These are phyloP conservation scores for Cucurbita ficifolia DNA, from an alignment of 306 rosid genomes.

Conservation along the genomic window DNA sequence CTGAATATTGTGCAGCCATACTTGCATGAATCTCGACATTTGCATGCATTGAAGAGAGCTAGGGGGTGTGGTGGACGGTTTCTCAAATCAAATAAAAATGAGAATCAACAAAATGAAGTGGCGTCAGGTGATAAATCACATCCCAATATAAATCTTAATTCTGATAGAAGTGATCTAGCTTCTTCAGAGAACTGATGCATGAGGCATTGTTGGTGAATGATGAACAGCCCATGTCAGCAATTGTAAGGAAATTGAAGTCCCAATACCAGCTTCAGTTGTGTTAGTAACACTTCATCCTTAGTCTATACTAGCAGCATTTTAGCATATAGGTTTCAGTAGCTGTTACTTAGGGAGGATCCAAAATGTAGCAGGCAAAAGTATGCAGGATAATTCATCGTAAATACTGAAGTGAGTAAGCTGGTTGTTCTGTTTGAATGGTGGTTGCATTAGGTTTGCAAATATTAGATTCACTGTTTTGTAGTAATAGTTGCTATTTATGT, in stretches of 20 bases:
- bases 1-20: constrained; percentile 54
- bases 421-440: constrained; percentile 27
- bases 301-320: constrained; percentile 22
- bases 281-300: constrained; percentile 22
- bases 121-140: constrained; percentile 39
- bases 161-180: constrained; percentile 43
- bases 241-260: constrained; percentile 13
- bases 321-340: constrained; percentile 48
- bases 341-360: constrained; percentile 35
- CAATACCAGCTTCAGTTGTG: constrained; percentile 18
- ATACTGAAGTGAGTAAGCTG: constrained; percentile 9
- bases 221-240: constrained; percentile 5
- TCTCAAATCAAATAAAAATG: constrained; percentile 68
- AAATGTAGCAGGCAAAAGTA: constrained; percentile 19
- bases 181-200: constrained; percentile 37
- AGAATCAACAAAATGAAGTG: constrained; percentile 34
- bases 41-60: constrained; percentile 74
- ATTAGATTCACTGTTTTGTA: constrained; percentile 18
- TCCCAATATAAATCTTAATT: constrained; percentile 42
- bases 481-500: constrained; percentile 8
- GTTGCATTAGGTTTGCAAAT: constrained; percentile 24
- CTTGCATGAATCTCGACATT: constrained; percentile 84
- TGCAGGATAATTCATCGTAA: constrained; percentile 7
- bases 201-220: constrained; percentile 9
- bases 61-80: constrained; percentile 93